These are phyloP conservation scores for Scenedesmus sp. DNA, from an alignment of 163 green algal species.

Conservation along the genomic window DNA sequence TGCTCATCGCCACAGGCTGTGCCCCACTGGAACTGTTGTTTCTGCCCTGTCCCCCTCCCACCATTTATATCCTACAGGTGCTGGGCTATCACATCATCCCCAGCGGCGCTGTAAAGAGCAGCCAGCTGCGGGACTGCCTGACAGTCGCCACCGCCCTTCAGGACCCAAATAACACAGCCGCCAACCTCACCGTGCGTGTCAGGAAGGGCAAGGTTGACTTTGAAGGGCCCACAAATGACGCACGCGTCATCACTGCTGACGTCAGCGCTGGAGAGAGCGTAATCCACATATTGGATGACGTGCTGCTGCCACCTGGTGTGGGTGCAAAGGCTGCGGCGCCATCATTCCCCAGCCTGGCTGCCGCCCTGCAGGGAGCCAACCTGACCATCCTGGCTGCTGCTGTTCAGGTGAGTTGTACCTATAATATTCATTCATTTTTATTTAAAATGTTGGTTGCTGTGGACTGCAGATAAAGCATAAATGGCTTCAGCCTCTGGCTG, in stretches of 20 bases:
- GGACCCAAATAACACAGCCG: neutral
- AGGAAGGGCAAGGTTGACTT: neutral
- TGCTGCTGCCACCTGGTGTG: constrained; percentile 3
- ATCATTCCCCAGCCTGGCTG: neutral
- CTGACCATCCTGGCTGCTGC: neutral
- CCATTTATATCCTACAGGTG: neutral
- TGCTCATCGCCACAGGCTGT: too few species aligned
- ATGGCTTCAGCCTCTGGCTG: too few species aligned
- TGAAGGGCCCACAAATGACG: neutral
- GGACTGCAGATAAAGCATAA: too few species aligned
- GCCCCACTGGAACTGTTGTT: neutral
- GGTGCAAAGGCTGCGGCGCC: neutral
- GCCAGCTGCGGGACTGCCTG: neutral
- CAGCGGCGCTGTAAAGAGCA: neutral
- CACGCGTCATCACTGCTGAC: neutral
- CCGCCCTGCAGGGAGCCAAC: neutral
- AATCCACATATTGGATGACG: constrained; percentile 15
- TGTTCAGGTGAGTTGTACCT: neutral
- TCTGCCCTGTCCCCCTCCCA: neutral
- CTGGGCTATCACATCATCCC: neutral
- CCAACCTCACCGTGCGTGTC: neutral
- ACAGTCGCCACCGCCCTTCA: neutral
- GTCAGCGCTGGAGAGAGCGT: neutral
- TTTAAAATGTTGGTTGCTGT: neutral
- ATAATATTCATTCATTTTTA: neutral